A percentile compares a stretch with the other conserved stretches of the same genome.
Conservation (phyloP, 768 basidiomycete species). For the Mycena belliarum region DNA sequence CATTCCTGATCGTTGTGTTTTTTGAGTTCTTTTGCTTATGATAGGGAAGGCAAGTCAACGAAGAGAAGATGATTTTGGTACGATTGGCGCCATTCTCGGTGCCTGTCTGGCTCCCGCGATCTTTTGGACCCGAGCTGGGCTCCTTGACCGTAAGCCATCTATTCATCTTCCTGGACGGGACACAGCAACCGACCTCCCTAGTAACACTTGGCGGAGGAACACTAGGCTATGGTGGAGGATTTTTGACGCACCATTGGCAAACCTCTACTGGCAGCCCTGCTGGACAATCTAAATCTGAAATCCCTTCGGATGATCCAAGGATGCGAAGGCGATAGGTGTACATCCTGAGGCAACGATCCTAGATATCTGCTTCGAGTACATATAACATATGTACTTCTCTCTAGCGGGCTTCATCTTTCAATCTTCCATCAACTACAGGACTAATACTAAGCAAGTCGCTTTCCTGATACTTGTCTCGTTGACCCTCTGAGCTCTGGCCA, state of each 20-base stretch:
- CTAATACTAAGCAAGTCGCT: slow-evolving; percentile 59
- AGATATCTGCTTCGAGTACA: neutral
- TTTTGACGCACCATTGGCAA: slow-evolving; percentile 57
- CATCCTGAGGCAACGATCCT: too few relatives aligned
- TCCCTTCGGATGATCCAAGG: slow-evolving; percentile 31
- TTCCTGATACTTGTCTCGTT: slow-evolving; percentile 27
- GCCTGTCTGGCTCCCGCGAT: slow-evolving; percentile 67
- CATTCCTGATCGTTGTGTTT: neutral
- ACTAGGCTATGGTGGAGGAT: slow-evolving; percentile 61
- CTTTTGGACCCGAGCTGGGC: slow-evolving; percentile 68
- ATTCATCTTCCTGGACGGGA: neutral
- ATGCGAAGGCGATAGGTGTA: slow-evolving; percentile 15
- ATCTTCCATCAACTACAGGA: slow-evolving; percentile 66
- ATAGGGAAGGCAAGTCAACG: slow-evolving; percentile 11
- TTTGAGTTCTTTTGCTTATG: neutral
- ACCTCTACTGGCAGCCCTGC: slow-evolving; percentile 52
- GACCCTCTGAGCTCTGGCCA: slow-evolving; percentile 30
- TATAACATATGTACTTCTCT: neutral
- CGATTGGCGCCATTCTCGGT: slow-evolving; percentile 67
- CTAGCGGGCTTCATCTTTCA: slow-evolving; percentile 53
- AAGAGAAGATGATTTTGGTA: slow-evolving; percentile 75
- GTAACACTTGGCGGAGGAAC: slow-evolving; percentile 75
- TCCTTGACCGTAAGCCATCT: slow-evolving; percentile 54
- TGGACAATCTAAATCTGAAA: slow-evolving; percentile 32
- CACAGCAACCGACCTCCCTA: slow-evolving; percentile 26